phyloP scores from a whole-genome alignment of 306 rosid genomes.

The Sophora flavescens region DNA sequence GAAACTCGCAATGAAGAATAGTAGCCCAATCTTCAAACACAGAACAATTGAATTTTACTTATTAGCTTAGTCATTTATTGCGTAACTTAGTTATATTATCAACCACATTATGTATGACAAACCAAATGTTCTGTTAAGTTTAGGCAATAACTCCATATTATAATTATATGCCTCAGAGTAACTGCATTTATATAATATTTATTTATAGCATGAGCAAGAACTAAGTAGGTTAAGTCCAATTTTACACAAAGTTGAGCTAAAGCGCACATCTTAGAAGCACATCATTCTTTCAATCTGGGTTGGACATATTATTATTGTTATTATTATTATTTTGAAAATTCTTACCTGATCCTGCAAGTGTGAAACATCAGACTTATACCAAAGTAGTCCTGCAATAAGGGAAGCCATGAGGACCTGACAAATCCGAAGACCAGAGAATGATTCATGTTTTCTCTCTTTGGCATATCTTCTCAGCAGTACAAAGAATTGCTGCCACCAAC shows the following conservation, averaged over 20 bases:
- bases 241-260: neutral
- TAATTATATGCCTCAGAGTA: neutral
- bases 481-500: neutral
- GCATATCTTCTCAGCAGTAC: neutral
- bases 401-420: slow-evolving; percentile 52
- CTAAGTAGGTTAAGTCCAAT: neutral
- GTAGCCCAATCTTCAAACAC: slow-evolving; percentile 55
- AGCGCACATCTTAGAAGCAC: neutral
- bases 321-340: neutral
- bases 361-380: slow-evolving; percentile 58
- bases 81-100: neutral
- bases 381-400: slow-evolving; percentile 55
- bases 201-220: neutral
- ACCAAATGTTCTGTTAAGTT: neutral
- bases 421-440: slow-evolving; percentile 35
- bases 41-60: neutral
- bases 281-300: neutral
- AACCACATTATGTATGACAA: neutral
- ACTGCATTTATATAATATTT: neutral
- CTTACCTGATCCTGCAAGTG: slow-evolving; percentile 63
- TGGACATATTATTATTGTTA: neutral
- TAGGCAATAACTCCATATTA: neutral
- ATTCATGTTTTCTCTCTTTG: neutral
- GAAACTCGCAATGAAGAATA: slow-evolving; percentile 32
- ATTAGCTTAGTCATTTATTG: neutral